Base-by-base conservation (phyloP, 1,139 yeast genomes). In the Hanseniaspora gamundiae region DNA sequence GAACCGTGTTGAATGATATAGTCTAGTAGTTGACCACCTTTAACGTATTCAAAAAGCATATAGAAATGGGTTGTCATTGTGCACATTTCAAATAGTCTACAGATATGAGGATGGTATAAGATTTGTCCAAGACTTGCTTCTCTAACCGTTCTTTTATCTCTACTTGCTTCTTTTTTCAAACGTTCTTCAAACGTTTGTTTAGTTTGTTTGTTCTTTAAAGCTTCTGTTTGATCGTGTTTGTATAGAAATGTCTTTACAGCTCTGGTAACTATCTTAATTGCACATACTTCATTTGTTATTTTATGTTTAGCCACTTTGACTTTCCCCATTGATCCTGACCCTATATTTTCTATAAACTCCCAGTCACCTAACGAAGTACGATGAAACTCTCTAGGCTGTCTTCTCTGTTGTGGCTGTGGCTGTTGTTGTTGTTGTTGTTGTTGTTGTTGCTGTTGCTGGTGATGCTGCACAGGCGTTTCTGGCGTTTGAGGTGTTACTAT, bases 301-400 rank as follows among this genome's bases (percentile, higher is more conserved):
- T 83, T 76, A 65, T 88, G 95, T 55, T 78, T 81, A 2, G 97
- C 97, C 40, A 91, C 69, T 62, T 93, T 93, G 43, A 91, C 99
- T 62, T 91, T 94, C 47, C 99, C 99, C 98, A 93, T 91, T 1
- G 95, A 85, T 3, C 99, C 98, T 4, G 97, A 95, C 42, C 99
- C 99, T 42, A 91, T 85, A 1, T 96, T 87, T 60, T 87, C 87
- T 48, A 86, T 74, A 54, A 91, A 88, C 56, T 85, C 94, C 98
- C 98, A 91, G 53, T 93, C 96, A 16, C 98, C 99, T 45, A 91
- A 81, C 5, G 95, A 74, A 50, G 82, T 80, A 51, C 97, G 75
- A 60, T 87, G 88, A 56, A 82, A 82, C 53, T 80, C 87, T 48
- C 68, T 74, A 17, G 61, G 64, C 13, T 47, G 47, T 28, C 40